Percentiles rank a stretch among this genome's conserved stretches.
Conservation (phyloP, 768 basidiomycete genomes). For the Mycena alexandri region DNA sequence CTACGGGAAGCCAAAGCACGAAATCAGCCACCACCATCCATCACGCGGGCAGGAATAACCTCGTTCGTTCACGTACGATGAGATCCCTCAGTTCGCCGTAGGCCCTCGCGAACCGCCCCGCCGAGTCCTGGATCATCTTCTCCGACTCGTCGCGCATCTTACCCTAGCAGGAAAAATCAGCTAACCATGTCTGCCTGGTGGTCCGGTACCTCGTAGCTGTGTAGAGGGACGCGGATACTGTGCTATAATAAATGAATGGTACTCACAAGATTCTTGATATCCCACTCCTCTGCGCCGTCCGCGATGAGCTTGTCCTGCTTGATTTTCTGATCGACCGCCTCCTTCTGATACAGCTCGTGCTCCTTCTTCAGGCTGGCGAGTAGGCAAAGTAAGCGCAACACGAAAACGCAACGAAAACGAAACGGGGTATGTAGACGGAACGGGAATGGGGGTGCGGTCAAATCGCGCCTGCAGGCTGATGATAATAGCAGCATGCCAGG, state of each 20-base stretch:
- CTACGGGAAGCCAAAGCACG: slow-evolving; percentile 45
- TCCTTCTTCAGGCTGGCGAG: slow-evolving; percentile 75
- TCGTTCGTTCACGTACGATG: slow-evolving; percentile 65
- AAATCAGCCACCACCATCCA: slow-evolving; percentile 19
- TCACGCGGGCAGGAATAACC: slow-evolving; percentile 21
- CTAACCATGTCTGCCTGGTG: too few relatives aligned
- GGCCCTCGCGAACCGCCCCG: slow-evolving; percentile 70
- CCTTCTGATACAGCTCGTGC: slow-evolving; percentile 71
- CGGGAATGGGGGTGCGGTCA: slow-evolving; percentile 25
- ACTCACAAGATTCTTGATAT: slow-evolving; percentile 80
- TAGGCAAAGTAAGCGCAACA: slow-evolving; percentile 4
- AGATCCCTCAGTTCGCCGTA: slow-evolving; percentile 73
- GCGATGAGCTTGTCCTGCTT: slow-evolving; percentile 74
- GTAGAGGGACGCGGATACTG: too few relatives aligned
- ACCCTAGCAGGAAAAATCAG: slow-evolving; percentile 9
- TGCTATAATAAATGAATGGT: too few relatives aligned
- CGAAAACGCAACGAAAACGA: too few relatives aligned
- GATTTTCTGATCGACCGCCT: slow-evolving; percentile 68
- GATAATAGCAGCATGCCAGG: neutral
- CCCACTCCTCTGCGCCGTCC: slow-evolving; percentile 79
- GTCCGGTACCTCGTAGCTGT: too few relatives aligned
- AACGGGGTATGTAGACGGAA: too few relatives aligned
- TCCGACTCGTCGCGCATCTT: slow-evolving; percentile 78
- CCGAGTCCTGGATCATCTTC: slow-evolving; percentile 83
- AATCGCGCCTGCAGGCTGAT: slow-evolving; percentile 19